Evolutionary conservation across 2,329 filamentous ascomycete genomes (phyloP).

Genomic region (Corynespora cassiicola): DNA sequence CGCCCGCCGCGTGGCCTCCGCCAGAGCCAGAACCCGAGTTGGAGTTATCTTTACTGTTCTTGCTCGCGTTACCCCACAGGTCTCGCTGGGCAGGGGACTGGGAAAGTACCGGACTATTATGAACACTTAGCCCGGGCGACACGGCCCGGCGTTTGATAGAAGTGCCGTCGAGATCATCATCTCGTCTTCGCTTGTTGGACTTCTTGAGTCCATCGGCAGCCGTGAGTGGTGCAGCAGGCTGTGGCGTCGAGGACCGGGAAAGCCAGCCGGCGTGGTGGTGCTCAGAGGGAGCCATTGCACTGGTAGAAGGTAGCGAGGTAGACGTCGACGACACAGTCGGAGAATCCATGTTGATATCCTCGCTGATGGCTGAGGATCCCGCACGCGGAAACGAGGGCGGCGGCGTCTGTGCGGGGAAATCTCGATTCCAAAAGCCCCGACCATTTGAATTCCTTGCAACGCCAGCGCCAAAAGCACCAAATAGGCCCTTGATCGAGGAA

Average conservation of each 20-base stretch:
- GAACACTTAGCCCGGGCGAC: conserved; percentile 86
- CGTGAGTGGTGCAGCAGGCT: conserved; percentile 43
- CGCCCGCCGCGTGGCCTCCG: conserved; percentile 58
- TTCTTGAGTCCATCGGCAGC: conserved; percentile 51
- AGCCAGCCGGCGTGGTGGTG: conserved; percentile 27
- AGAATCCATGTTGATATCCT: conserved; percentile 77
- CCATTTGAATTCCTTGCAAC: conserved; percentile 75
- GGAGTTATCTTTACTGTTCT: conserved; percentile 63
- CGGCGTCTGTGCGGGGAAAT: conserved; percentile 58
- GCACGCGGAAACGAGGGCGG: conserved; percentile 64
- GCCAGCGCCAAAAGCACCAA: conserved; percentile 77
- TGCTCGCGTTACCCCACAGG: conserved; percentile 75
- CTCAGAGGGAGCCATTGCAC: conserved; percentile 22
- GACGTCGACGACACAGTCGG: conserved; percentile 50
- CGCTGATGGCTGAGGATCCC: conserved; percentile 62
- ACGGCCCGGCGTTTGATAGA: conserved; percentile 92
- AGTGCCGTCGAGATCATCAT: conserved; percentile 87
- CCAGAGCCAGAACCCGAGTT: too few relatives aligned
- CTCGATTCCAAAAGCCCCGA: conserved; percentile 81
- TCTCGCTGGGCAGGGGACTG: conserved; percentile 83
- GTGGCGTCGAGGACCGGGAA: conserved; percentile 46
- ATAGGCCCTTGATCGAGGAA: conserved; percentile 51
- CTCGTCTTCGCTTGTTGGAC: conserved; percentile 75
- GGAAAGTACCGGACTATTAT: conserved; percentile 83
- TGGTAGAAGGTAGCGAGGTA: conserved; percentile 23